These are phyloP conservation scores for Coriolopsis trogii DNA, from an alignment of 1,284 basidiomycete genomes.

Conservation along the genomic window DNA sequence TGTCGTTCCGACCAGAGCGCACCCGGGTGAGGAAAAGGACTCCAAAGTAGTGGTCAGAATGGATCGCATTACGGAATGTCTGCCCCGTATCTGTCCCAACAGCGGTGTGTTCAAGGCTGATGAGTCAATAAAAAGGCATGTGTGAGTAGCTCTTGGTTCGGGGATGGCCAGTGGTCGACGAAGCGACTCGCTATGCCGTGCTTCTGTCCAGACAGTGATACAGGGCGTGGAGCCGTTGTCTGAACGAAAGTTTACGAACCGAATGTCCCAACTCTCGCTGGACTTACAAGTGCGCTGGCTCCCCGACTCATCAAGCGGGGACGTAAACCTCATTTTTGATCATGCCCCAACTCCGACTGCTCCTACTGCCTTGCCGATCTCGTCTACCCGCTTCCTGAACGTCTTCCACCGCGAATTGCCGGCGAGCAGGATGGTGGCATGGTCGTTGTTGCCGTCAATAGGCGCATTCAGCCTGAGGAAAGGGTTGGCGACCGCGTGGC, in stretches of 20 bases:
- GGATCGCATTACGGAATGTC: constrained; percentile 43
- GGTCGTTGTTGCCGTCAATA: constrained; percentile 52
- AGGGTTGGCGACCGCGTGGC: constrained; percentile 75
- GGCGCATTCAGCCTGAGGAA: constrained; percentile 65
- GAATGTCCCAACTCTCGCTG: no score
- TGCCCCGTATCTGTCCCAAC: constrained; percentile 92
- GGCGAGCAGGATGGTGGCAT: constrained; percentile 55
- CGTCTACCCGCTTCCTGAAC: constrained; percentile 70
- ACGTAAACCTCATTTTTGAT: constrained; percentile 2
- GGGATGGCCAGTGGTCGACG: no score
- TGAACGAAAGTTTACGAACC: constrained; percentile 31
- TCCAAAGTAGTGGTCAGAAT: no score
- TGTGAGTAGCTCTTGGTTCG: constrained; percentile 64
- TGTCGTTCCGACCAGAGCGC: no score
- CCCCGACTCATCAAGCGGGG: no score
- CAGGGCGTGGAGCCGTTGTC: constrained; percentile 25
- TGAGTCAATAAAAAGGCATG: constrained; percentile 79
- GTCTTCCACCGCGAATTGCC: constrained; percentile 70
- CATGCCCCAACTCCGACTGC: constrained; percentile 33
- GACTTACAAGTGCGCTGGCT: no score
- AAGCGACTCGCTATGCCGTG: no score
- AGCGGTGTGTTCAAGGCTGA: constrained; percentile 57
- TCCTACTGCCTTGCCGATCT: constrained; percentile 60
- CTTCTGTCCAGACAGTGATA: constrained; percentile 27
- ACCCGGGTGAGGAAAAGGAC: no score